Base-by-base conservation (phyloP, 2,329 filamentous ascomycete species). In the Botrytis tulipae region DNA sequence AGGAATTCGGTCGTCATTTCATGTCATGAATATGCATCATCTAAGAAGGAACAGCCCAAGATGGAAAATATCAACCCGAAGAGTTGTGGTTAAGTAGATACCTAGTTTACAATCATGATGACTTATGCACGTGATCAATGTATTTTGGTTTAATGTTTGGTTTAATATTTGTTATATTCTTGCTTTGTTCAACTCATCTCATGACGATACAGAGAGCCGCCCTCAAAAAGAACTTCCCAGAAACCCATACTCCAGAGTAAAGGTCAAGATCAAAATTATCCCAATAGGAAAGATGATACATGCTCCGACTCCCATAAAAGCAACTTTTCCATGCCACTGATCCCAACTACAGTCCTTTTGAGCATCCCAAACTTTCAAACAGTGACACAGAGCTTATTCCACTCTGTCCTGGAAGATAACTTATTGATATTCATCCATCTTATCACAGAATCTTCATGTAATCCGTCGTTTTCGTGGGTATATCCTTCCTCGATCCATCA, bases 261-360 rank as follows among this genome's bases (percentile, higher is more conserved):
- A 42, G 42, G 9, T 48, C 32, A 37, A 57, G 25, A 68, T 29
- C n/a, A 42, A 10, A 42, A 57, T 20, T 29, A 42, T 7, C 3
- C 48, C 35, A 29, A 42, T 8, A 25, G 16, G 14, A 57, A 51
- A 40, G 35, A 68, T 68, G 25, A 54, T 57, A 57, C 46, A 54
- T 29, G 65, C 65, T 40, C 35, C 46, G 71, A 68, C 63, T 68
- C 63, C 71, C 44, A 32, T n/a, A 46, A 46, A 72, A 68, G 62
- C 62, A 61, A 42, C 62, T 72, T 69, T 72, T 72, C 71, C 67
- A 1, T 65, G 59, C 44, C 35, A 65, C 46, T 65, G 59, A 20
- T 65, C 35, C 32, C 32, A 72, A 29, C 54, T n/a, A 61, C 22
- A 68, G 48, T 54, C 62, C 25, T 57, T 51, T 67, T 60, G 32